These are phyloP conservation scores for Cryptococcus hybrid DNA, from an alignment of 1,284 basidiomycete species.

Conservation along the genomic window DNA sequence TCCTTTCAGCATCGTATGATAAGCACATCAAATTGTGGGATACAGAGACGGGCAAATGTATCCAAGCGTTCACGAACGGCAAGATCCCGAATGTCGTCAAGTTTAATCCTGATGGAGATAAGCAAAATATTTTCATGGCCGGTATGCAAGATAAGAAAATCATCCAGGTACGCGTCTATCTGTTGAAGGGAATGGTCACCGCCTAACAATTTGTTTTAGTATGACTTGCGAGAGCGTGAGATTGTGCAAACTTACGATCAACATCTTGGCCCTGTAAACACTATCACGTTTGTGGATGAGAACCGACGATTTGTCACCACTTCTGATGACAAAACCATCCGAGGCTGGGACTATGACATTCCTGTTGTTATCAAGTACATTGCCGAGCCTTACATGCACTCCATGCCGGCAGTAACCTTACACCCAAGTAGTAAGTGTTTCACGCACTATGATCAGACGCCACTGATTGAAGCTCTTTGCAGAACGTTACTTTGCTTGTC, in stretches of 20 bases:
- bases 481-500: constrained; percentile 96
- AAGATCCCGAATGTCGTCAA: constrained; percentile 93
- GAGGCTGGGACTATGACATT: constrained; percentile 98
- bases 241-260: constrained; percentile 99
- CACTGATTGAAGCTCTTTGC: background rate
- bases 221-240: constrained; percentile 88
- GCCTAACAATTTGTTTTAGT: constrained; percentile 56
- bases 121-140: constrained; percentile 93
- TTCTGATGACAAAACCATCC: constrained; percentile 98
- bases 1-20: constrained; percentile 93
- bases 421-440: constrained; percentile 83
- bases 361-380: constrained; percentile 99
- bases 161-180: constrained; percentile 66
- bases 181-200: background rate
- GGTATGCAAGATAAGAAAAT: constrained; percentile 99
- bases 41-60: constrained; percentile 91
- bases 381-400: constrained; percentile 99
- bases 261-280: constrained; percentile 96
- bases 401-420: constrained; percentile 94
- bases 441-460: background rate
- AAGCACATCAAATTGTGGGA: constrained; percentile 99
- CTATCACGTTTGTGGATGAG: constrained; percentile 95
- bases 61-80: constrained; percentile 93
- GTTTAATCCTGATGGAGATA: constrained; percentile 95
- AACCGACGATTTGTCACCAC: constrained; percentile 97